phyloP scores from a whole-genome alignment of 2,329 filamentous ascomycete genomes.

The Venturia pyrina region DNA sequence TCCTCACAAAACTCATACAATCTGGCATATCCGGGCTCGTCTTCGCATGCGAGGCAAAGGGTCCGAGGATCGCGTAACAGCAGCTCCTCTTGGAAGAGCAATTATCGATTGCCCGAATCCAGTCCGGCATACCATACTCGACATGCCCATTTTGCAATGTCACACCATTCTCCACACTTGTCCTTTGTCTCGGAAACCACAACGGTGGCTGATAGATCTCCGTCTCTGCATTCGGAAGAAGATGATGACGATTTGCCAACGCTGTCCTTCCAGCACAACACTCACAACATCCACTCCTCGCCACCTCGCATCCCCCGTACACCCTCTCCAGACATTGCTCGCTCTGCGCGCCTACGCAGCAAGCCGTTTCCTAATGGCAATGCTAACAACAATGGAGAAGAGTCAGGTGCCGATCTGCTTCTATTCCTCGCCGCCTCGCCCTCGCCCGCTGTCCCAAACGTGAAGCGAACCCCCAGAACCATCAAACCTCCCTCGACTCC shows the following conservation, averaged over 20 bases:
- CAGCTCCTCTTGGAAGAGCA: slow-evolving; percentile 61
- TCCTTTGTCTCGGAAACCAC: slow-evolving; percentile 69
- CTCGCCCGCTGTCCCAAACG: slow-evolving; percentile 58
- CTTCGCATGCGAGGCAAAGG: slow-evolving; percentile 59
- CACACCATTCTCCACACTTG: slow-evolving; percentile 60
- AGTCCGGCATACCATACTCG: slow-evolving; percentile 9
- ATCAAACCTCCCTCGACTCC: slow-evolving; percentile 46
- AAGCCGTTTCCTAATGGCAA: slow-evolving; percentile 30
- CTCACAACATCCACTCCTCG: slow-evolving; percentile 59
- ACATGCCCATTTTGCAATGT: slow-evolving; percentile 33
- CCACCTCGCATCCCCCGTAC: slow-evolving; percentile 51
- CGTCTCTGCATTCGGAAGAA: slow-evolving; percentile 56
- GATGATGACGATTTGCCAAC: slow-evolving; percentile 73
- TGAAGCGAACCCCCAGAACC: slow-evolving; percentile 41
- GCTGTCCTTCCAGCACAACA: slow-evolving; percentile 56
- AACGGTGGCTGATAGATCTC: slow-evolving; percentile 54
- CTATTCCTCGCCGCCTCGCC: slow-evolving; percentile 89
- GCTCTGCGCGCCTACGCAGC: slow-evolving; percentile 30
- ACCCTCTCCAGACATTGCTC: slow-evolving; percentile 29
- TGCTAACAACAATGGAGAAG: slow-evolving; percentile 51
- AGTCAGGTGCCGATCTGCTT: slow-evolving; percentile 73
- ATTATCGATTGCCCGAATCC: slow-evolving; percentile 64
- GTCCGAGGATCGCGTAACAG: slow-evolving; percentile 46
- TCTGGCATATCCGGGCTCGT: slow-evolving; percentile 27
- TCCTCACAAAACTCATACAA: slow-evolving; percentile 23